A percentile compares a stretch with the other conserved stretches of the same genome.
Conservation (phyloP, 2,329 filamentous ascomycete species). For the Verticillium nubilum region DNA sequence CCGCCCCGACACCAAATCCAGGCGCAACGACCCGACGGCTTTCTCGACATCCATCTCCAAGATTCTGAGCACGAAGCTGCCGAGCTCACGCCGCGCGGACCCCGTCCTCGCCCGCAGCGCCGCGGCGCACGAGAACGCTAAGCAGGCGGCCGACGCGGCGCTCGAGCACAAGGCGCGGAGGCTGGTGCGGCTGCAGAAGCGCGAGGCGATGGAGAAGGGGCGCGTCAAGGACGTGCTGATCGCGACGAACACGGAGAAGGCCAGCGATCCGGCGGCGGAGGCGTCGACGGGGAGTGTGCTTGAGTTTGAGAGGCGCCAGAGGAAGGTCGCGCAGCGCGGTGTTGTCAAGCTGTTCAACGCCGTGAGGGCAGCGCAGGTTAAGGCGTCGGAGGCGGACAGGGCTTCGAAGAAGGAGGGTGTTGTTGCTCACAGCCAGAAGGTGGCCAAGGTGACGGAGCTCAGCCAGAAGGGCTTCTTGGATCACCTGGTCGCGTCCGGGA, state of each 20-base stretch:
- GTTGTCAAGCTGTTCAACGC: conserved; percentile 97
- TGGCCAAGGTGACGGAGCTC: conserved; percentile 91
- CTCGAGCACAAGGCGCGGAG: conserved; percentile 77
- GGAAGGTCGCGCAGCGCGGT: conserved; percentile 86
- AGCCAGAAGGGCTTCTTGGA: conserved; percentile 96
- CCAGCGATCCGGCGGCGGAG: conserved; percentile 22
- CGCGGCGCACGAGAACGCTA: conserved; percentile 65
- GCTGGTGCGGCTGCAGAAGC: conserved; percentile 76
- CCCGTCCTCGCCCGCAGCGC: conserved; percentile 86
- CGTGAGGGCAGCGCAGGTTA: conserved; percentile 85
- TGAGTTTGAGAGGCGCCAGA: conserved; percentile 72
- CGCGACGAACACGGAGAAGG: conserved; percentile 50
- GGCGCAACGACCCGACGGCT: conserved; percentile 85
- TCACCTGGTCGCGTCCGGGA: conserved; percentile 63
- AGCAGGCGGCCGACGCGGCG: conserved; percentile 66
- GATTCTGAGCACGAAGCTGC: conserved; percentile 85
- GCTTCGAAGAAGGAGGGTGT: conserved; percentile 66
- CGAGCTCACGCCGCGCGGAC: conserved; percentile 74
- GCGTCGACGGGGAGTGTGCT: conserved; percentile 48
- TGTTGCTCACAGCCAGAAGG: conserved; percentile 71
- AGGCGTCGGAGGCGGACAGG: conserved; percentile 71
- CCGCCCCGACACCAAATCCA: conserved; percentile 51
- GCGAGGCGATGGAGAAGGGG: conserved; percentile 75
- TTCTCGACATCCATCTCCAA: conserved; percentile 93
- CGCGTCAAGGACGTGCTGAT: conserved; percentile 81